A percentile compares a stretch with the other conserved stretches of the same genome.
These are phyloP conservation scores for Penicillium sp. DNA, from an alignment of 2,329 filamentous ascomycete genomes.

Conservation along the genomic window DNA sequence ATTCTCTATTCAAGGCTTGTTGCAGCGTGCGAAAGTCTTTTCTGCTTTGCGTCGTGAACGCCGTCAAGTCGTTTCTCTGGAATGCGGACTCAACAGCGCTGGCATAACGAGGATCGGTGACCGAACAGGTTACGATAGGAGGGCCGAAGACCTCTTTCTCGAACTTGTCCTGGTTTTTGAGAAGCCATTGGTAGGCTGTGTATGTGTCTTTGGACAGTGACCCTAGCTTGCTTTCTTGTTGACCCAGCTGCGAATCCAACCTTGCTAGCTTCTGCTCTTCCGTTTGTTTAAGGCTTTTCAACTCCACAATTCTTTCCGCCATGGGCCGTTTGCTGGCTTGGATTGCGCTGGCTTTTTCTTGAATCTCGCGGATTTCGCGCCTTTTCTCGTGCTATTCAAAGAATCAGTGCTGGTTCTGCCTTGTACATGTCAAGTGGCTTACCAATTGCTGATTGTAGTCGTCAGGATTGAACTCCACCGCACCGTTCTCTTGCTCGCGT, in stretches of 20 bases:
- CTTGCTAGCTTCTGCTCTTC: conserved; percentile 54
- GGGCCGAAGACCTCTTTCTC: conserved; percentile 78
- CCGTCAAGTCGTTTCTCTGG: conserved; percentile 53
- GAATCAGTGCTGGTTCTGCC: background rate
- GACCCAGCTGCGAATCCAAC: conserved; percentile 73
- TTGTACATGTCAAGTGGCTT: conserved; percentile 34
- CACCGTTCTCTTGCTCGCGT: conserved; percentile 61
- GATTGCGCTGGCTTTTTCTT: conserved; percentile 44
- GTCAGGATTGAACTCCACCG: conserved; percentile 66
- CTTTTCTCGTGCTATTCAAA: conserved; percentile 57
- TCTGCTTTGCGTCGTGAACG: conserved; percentile 73
- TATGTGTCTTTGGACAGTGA: conserved; percentile 63
- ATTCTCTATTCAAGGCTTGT: conserved; percentile 60
- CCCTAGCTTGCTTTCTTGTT: conserved; percentile 67
- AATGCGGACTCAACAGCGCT: conserved; percentile 61
- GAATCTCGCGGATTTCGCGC: conserved; percentile 36
- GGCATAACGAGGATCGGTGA: conserved; percentile 70
- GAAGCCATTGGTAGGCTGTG: conserved; percentile 78
- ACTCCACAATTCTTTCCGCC: conserved; percentile 37
- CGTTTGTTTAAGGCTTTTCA: conserved; percentile 39
- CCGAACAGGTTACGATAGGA: conserved; percentile 74
- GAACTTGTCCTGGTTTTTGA: conserved; percentile 68
- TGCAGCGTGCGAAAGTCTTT: conserved; percentile 75
- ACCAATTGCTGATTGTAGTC: conserved; percentile 74
- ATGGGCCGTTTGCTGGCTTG: conserved; percentile 35